Evolutionary conservation across 441 rosid species (phyloP).

Genomic region (Rhodomyrtus psidioides): DNA sequence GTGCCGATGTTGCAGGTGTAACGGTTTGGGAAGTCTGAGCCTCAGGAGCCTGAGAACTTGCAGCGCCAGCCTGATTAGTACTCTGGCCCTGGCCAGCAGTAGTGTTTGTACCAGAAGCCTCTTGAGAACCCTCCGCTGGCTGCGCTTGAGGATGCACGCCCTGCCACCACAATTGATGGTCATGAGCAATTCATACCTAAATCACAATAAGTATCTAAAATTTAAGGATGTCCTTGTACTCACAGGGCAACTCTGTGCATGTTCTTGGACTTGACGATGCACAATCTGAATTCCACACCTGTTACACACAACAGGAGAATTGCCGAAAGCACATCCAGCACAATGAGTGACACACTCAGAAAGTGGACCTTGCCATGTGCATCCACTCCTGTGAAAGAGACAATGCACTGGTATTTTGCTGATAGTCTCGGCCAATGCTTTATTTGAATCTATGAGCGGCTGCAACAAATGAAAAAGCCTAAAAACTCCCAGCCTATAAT

Average conservation of each 20-base stretch:
- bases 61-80: slow-evolving; percentile 20
- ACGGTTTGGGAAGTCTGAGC: slow-evolving; percentile 31
- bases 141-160: slow-evolving; percentile 52
- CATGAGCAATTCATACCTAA: background rate
- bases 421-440: slow-evolving; percentile 54
- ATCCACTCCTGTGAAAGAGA: slow-evolving; percentile 68
- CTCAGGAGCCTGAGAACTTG: slow-evolving; percentile 24
- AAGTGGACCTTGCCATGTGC: slow-evolving; percentile 67
- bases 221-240: slow-evolving; percentile 18
- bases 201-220: background rate
- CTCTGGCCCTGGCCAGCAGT: slow-evolving; percentile 28
- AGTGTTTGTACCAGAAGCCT: slow-evolving; percentile 23
- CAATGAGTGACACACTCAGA: slow-evolving; percentile 68
- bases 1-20: slow-evolving; percentile 26
- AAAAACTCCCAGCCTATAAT: background rate
- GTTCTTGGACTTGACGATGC: slow-evolving; percentile 76
- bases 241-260: slow-evolving; percentile 74
- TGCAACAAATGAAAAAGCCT: slow-evolving; percentile 17
- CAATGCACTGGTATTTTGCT: slow-evolving; percentile 54
- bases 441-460: slow-evolving; percentile 63
- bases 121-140: slow-evolving; percentile 31
- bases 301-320: slow-evolving; percentile 68
- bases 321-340: slow-evolving; percentile 63
- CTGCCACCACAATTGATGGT: slow-evolving; percentile 16
- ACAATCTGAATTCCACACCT: slow-evolving; percentile 54